Percentiles rank a stretch among this genome's conserved stretches.
Evolutionary conservation across 371 early-diverging fungal species (phyloP).

Genomic region (Blastocladiella emersonii): DNA sequence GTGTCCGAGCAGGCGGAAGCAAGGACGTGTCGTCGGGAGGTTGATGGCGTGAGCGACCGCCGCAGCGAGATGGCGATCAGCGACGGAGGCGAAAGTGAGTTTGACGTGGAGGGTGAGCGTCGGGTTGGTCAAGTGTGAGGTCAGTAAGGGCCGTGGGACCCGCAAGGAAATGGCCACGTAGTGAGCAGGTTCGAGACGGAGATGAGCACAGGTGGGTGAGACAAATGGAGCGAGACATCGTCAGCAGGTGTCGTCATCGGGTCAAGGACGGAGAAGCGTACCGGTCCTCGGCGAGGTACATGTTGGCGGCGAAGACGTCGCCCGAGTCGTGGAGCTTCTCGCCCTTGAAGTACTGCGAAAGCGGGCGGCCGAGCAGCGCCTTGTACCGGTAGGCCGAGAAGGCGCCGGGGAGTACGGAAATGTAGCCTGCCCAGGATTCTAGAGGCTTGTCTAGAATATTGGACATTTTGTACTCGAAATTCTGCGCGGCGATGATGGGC

Average conservation of each 20-base stretch:
- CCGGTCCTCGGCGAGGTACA: constrained; percentile 58
- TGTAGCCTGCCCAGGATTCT: constrained; percentile 93
- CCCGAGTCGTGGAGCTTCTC: constrained; percentile 70
- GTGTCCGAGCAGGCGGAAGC: not conserved
- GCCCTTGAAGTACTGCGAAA: constrained; percentile 84
- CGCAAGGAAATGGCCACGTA: too few species aligned
- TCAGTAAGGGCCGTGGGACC: too few species aligned
- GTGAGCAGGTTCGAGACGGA: too few species aligned
- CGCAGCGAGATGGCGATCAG: too few species aligned
- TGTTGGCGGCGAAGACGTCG: constrained; percentile 42
- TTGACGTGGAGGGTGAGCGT: too few species aligned
- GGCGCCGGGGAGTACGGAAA: constrained; percentile 91
- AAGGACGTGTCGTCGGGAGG: not conserved
- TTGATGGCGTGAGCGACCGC: too few species aligned
- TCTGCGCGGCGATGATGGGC: constrained; percentile 56
- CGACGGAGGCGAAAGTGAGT: too few species aligned
- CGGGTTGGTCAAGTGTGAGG: too few species aligned
- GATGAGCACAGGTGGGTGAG: too few species aligned
- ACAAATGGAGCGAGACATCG: too few species aligned
- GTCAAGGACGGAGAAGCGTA: too few species aligned
- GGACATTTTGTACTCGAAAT: constrained; percentile 89
- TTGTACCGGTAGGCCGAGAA: constrained; percentile 88
- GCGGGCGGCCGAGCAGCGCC: constrained; percentile 73
- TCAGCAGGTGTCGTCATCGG: constrained; percentile 40
- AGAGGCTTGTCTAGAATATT: constrained; percentile 87